phyloP scores from a whole-genome alignment of 2,329 filamentous ascomycete genomes.

The Epicoccum sorghinum region DNA sequence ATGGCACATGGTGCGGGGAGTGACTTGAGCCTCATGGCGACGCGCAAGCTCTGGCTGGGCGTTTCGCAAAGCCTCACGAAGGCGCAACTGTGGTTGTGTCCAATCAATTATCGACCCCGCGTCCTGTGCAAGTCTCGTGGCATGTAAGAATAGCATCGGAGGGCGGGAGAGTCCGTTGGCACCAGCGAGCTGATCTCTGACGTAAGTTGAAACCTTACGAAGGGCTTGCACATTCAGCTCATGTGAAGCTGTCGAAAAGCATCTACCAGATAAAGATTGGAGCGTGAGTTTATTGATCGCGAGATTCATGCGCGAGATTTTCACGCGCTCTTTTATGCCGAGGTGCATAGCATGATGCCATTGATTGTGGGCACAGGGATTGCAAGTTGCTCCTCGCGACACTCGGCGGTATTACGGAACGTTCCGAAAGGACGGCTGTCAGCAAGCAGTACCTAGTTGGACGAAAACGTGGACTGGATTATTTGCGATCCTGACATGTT shows the following conservation, averaged over 20 bases:
- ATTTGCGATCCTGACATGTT: background rate
- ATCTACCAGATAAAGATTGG: too few relatives aligned
- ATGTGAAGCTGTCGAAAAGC: background rate
- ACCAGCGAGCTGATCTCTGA: background rate
- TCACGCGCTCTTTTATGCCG: too few relatives aligned
- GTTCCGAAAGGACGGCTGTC: too few relatives aligned
- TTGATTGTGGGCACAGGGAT: too few relatives aligned
- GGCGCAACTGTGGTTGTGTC: background rate
- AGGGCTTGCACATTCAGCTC: background rate
- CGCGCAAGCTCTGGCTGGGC: constrained; percentile 14
- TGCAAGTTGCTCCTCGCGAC: too few relatives aligned
- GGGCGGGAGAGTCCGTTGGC: constrained; percentile 6
- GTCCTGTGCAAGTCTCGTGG: background rate
- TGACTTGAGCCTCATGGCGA: background rate
- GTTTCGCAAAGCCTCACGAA: constrained; percentile 5
- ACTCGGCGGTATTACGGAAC: too few relatives aligned
- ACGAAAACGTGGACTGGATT: too few relatives aligned
- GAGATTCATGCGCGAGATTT: too few relatives aligned
- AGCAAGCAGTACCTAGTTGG: too few relatives aligned
- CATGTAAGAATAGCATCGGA: constrained; percentile 3
- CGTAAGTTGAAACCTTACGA: background rate
- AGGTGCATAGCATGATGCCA: too few relatives aligned
- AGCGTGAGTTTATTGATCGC: too few relatives aligned
- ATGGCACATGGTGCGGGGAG: background rate
- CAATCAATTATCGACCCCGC: background rate